Evolutionary conservation across 2,329 filamentous ascomycete genomes (phyloP).

Genomic region (Bipolaris zeicola): DNA sequence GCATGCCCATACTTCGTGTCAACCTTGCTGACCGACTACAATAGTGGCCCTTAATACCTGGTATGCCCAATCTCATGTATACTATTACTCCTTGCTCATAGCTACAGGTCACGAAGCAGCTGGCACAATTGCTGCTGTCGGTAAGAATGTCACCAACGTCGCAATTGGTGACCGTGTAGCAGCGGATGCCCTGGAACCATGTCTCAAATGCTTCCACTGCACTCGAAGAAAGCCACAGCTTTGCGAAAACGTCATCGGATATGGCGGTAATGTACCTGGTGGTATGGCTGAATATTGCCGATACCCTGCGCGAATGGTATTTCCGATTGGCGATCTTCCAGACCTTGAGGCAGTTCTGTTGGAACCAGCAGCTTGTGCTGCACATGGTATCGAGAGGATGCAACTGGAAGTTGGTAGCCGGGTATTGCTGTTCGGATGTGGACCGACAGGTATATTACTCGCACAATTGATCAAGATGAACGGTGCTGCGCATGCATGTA

Average conservation of each 20-base stretch:
- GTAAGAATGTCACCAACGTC: constrained; percentile 65
- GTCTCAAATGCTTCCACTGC: constrained; percentile 76
- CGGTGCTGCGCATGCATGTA: constrained; percentile 64
- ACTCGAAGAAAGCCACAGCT: constrained; percentile 69
- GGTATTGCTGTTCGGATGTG: constrained; percentile 69
- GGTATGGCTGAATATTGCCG: constrained; percentile 74
- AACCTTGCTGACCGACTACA: background rate
- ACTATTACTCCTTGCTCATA: background rate
- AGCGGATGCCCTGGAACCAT: constrained; percentile 68
- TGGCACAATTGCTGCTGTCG: constrained; percentile 65
- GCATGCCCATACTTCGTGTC: too few relatives aligned
- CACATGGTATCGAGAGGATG: constrained; percentile 72
- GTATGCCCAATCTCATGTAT: constrained; percentile 6
- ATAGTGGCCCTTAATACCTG: constrained; percentile 32
- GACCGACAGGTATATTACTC: constrained; percentile 68
- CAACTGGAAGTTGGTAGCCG: constrained; percentile 67
- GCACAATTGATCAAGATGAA: constrained; percentile 68
- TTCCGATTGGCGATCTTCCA: constrained; percentile 68
- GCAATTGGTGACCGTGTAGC: constrained; percentile 66
- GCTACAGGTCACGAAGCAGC: constrained; percentile 68
- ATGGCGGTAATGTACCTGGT: constrained; percentile 71
- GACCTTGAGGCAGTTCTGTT: constrained; percentile 73
- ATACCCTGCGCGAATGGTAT: constrained; percentile 63
- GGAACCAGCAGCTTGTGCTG: constrained; percentile 73
- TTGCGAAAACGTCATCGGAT: constrained; percentile 71